phyloP scores from a whole-genome alignment of 2,329 filamentous ascomycete genomes.

The Cladosporium sp. region DNA sequence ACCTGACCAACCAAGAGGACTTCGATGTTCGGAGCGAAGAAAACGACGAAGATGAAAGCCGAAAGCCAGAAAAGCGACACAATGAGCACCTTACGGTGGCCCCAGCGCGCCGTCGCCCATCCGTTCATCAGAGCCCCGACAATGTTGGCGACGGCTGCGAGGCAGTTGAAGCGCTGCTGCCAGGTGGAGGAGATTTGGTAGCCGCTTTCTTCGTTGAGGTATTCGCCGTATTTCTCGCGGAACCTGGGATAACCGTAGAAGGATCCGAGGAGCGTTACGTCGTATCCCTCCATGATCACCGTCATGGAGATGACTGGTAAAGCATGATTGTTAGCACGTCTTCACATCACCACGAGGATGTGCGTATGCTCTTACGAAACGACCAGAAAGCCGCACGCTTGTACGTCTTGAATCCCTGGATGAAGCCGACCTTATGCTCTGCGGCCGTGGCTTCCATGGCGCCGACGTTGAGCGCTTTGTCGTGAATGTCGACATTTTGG shows the following conservation, averaged over 20 bases:
- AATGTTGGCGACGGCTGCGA: constrained; percentile 37
- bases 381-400: constrained; percentile 83
- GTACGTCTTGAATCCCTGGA: constrained; percentile 74
- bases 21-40: constrained; percentile 42
- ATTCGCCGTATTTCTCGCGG: constrained; percentile 34
- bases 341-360: neutral
- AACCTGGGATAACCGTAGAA: constrained; percentile 33
- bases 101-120: constrained; percentile 8
- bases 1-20: constrained; percentile 47
- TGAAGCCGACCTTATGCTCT: constrained; percentile 51
- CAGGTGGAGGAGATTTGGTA: constrained; percentile 51
- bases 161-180: constrained; percentile 54
- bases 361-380: constrained; percentile 13
- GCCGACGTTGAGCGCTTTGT: constrained; percentile 7
- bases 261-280: constrained; percentile 29
- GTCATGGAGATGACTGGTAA: constrained; percentile 26
- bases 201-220: constrained; percentile 15
- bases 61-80: constrained; percentile 4
- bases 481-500: constrained; percentile 11
- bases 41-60: constrained; percentile 51
- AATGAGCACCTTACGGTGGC: constrained; percentile 7
- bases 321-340: constrained; percentile 17
- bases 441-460: constrained; percentile 44
- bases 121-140: constrained; percentile 9
- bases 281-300: constrained; percentile 40